These are phyloP conservation scores for Saccharomycodes ludwigii DNA, from an alignment of 805 yeast genomes.

Conservation along the genomic window DNA sequence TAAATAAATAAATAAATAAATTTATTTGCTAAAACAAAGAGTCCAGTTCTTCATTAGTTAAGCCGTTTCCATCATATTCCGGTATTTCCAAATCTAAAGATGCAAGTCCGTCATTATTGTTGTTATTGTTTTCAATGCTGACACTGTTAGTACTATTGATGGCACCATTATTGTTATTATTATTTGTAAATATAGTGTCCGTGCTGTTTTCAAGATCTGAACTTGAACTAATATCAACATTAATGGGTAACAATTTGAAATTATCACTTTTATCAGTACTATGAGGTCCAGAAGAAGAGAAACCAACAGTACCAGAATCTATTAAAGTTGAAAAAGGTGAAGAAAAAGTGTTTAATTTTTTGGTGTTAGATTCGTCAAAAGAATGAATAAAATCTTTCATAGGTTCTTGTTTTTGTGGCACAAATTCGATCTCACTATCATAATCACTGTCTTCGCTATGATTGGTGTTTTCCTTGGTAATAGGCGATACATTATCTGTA, in stretches of 20 bases:
- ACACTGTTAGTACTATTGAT: not conserved
- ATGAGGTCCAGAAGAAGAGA: too few species aligned
- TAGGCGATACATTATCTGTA: too few species aligned
- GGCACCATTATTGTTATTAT: constrained; percentile 5
- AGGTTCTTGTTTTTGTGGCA: constrained; percentile 28
- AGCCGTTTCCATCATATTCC: constrained; percentile 15
- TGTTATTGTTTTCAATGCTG: not conserved
- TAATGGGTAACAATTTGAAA: constrained; percentile 6
- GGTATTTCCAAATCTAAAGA: constrained; percentile 10
- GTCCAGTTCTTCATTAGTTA: constrained; percentile 15
- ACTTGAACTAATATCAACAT: constrained; percentile 14
- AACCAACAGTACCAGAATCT: too few species aligned
- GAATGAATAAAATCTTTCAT: constrained; percentile 34
- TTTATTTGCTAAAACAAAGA: constrained; percentile 14
- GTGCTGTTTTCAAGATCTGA: too few species aligned
- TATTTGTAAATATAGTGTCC: too few species aligned
- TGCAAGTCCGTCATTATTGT: not conserved
- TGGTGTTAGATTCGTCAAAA: constrained; percentile 28
- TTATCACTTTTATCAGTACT: constrained; percentile 5
- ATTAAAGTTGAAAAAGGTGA: constrained; percentile 9
- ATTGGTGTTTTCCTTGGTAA: too few species aligned
- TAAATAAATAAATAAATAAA: too few species aligned
- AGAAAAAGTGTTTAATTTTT: constrained; percentile 13
- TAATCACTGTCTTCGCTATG: constrained; percentile 5
- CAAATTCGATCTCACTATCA: constrained; percentile 29